Percentiles rank a stretch among this genome's conserved stretches.
Conservation (phyloP, 2,329 filamentous ascomycete species). For the Penicillium italicum region DNA sequence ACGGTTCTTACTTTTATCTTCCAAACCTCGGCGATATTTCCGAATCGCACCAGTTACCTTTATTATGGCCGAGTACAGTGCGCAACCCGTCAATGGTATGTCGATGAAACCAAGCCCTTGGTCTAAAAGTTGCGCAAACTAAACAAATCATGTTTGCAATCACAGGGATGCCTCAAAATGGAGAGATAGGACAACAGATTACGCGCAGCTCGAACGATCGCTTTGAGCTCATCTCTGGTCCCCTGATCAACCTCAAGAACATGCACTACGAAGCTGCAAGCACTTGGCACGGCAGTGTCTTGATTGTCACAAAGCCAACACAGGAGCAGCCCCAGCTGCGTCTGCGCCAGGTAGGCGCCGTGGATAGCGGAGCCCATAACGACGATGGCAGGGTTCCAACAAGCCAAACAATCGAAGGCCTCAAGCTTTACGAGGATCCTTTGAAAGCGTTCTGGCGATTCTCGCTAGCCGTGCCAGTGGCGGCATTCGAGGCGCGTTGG, state of each 20-base stretch:
- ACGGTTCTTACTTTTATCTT: neutral
- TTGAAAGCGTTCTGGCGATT: conserved; percentile 60
- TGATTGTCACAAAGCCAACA: conserved; percentile 75
- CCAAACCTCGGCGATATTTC: neutral
- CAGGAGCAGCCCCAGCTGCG: conserved; percentile 60
- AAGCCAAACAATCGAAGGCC: conserved; percentile 36
- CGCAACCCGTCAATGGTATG: conserved; percentile 21
- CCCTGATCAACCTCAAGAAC: conserved; percentile 50
- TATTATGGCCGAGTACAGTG: conserved; percentile 18
- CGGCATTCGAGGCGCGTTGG: conserved; percentile 70
- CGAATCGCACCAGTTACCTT: conserved; percentile 6
- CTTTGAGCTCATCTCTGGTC: conserved; percentile 46
- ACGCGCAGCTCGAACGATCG: conserved; percentile 18
- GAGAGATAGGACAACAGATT: conserved; percentile 12
- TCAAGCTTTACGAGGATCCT: conserved; percentile 59
- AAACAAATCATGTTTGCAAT: neutral
- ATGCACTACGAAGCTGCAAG: conserved; percentile 38
- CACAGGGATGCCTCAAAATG: conserved; percentile 23
- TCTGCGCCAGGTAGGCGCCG: conserved; percentile 36
- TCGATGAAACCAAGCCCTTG: neutral
- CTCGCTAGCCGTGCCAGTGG: conserved; percentile 61
- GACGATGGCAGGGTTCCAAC: conserved; percentile 11
- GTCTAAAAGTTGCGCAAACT: neutral
- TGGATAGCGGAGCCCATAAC: conserved; percentile 23
- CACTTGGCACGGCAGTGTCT: conserved; percentile 77